phyloP scores from a whole-genome alignment of 306 rosid species.

The Acacia confusa region DNA sequence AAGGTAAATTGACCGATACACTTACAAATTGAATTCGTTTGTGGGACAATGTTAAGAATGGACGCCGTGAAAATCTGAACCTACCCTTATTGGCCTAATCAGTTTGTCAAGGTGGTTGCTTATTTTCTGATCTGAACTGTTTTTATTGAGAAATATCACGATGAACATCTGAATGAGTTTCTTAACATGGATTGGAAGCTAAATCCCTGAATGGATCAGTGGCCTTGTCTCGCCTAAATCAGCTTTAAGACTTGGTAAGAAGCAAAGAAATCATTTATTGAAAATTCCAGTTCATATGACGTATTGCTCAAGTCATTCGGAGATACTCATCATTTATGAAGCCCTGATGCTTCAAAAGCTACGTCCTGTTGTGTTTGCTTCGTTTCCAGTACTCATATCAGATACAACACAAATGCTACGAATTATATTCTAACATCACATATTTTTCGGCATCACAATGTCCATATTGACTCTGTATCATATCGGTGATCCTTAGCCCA shows the following conservation, averaged over 20 bases:
- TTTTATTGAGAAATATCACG: neutral
- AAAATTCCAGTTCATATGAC: neutral
- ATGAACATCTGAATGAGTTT: neutral
- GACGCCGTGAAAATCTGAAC: neutral
- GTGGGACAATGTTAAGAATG: neutral
- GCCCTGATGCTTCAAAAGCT: neutral
- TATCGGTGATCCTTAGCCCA: neutral
- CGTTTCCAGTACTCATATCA: neutral
- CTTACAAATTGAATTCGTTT: neutral
- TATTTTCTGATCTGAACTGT: neutral
- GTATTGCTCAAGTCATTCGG: neutral
- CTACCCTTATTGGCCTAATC: neutral
- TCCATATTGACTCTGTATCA: neutral
- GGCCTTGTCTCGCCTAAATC: neutral
- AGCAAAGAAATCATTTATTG: neutral
- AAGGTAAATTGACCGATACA: slow-evolving; percentile 2
- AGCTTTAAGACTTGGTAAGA: neutral
- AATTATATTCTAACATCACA: neutral
- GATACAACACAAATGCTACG: neutral
- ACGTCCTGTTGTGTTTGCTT: neutral
- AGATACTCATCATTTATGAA: neutral
- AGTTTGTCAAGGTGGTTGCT: slow-evolving; percentile 3
- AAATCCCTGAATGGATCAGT: neutral
- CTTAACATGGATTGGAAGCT: neutral
- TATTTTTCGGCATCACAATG: neutral